These are phyloP conservation scores for Babjeviella inositovora DNA, from an alignment of 805 yeast genomes.

Conservation along the genomic window DNA sequence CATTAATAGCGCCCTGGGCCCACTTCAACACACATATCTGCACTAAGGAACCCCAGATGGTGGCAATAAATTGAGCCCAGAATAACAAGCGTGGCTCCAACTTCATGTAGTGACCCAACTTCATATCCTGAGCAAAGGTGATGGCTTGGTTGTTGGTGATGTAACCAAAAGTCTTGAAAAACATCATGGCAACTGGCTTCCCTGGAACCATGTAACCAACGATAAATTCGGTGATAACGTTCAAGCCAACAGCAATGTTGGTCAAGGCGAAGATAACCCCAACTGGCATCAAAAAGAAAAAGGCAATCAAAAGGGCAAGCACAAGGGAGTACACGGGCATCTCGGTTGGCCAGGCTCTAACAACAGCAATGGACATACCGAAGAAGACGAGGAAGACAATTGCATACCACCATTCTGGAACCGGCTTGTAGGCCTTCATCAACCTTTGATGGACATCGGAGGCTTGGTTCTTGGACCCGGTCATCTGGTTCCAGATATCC, in stretches of 20 bases:
- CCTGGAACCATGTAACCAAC: constrained; percentile 58
- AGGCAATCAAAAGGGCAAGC: constrained; percentile 36
- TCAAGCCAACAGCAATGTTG: constrained; percentile 38
- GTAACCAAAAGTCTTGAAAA: constrained; percentile 43
- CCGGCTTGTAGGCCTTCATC: constrained; percentile 52
- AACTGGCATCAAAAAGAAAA: constrained; percentile 41
- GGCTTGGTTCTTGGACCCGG: too few relatives aligned
- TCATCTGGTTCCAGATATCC: constrained; percentile 38
- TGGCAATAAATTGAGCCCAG: constrained; percentile 27
- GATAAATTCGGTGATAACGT: constrained; percentile 46
- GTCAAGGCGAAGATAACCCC: constrained; percentile 49
- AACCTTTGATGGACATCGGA: constrained; percentile 37
- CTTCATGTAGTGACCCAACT: constrained; percentile 49
- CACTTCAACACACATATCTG: constrained; percentile 24
- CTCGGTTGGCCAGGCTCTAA: constrained; percentile 26
- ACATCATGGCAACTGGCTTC: constrained; percentile 42
- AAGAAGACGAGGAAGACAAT: constrained; percentile 27
- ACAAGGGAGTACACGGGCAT: constrained; percentile 52
- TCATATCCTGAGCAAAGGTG: constrained; percentile 35
- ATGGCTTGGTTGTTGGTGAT: constrained; percentile 42
- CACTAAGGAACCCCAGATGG: constrained; percentile 24
- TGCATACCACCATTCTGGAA: constrained; percentile 62
- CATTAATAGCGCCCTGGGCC: constrained; percentile 16
- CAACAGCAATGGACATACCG: constrained; percentile 18
- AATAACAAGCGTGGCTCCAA: constrained; percentile 48